Conservation (phyloP, 2,329 filamentous ascomycete genomes). For the Cladosporium sp. region DNA sequence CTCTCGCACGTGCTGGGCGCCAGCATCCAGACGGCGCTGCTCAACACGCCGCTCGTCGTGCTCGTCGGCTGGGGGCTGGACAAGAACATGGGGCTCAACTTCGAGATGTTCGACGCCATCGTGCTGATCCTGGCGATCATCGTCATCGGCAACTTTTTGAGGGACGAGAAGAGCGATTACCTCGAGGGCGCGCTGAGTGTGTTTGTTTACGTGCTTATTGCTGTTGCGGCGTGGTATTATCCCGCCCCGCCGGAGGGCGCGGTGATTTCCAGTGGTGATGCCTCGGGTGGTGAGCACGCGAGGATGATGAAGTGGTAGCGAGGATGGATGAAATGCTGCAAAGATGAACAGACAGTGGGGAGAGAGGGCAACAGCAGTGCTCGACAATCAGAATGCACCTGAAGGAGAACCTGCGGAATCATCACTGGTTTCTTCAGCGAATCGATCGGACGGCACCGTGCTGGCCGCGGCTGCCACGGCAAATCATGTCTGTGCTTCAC, state of each 20-base stretch:
- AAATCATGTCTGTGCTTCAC: too few species aligned
- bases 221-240: constrained; percentile 56
- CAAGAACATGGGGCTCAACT: constrained; percentile 69
- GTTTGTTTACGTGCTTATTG: constrained; percentile 59
- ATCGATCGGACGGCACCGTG: too few species aligned
- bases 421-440: too few species aligned
- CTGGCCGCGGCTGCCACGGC: too few species aligned
- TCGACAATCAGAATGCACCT: too few species aligned
- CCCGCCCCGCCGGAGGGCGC: constrained; percentile 39
- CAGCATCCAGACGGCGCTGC: constrained; percentile 80
- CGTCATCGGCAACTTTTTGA: constrained; percentile 78
- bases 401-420: too few species aligned
- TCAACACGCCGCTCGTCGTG: constrained; percentile 78
- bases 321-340: background rate
- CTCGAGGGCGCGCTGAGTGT: constrained; percentile 79
- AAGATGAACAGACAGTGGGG: background rate
- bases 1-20: constrained; percentile 79
- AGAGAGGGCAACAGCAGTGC: too few species aligned
- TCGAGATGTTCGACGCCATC: constrained; percentile 79
- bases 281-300: background rate
- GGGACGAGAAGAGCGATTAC: constrained; percentile 86
- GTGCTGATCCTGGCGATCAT: constrained; percentile 78
- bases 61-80: constrained; percentile 74
- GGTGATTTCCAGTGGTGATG: constrained; percentile 12
- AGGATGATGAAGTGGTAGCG: constrained; percentile 4